Evolutionary conservation across 768 basidiomycete genomes (phyloP).

Genomic region (Dioszegia crocea): DNA sequence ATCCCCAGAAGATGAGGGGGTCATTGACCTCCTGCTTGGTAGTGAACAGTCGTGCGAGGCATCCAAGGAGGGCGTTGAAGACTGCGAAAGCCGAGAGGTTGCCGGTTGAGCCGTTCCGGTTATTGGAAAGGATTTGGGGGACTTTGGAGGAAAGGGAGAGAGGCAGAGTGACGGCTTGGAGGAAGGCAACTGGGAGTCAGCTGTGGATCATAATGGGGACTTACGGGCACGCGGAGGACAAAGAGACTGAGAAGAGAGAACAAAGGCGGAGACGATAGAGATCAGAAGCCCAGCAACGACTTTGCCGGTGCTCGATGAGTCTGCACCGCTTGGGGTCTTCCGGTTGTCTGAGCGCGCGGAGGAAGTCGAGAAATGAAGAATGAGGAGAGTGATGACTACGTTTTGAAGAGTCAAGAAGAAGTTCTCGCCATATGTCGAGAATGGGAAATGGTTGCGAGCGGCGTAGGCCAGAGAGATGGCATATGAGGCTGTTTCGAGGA

Average conservation of each 20-base stretch:
- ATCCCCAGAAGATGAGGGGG: constrained; percentile 71
- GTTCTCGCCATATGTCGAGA: constrained; percentile 97
- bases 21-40: constrained; percentile 87
- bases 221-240: constrained; percentile 41
- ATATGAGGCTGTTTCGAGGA: constrained; percentile 83
- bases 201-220: constrained; percentile 5
- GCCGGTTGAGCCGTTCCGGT: constrained; percentile 71
- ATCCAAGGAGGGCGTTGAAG: constrained; percentile 78
- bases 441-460: constrained; percentile 77
- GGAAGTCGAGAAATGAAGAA: constrained; percentile 58
- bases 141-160: constrained; percentile 87
- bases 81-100: constrained; percentile 93
- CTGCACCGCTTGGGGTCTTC: constrained; percentile 5
- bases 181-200: constrained; percentile 55
- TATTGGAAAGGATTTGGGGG: constrained; percentile 85
- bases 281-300: constrained; percentile 30
- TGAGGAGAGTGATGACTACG: constrained; percentile 79
- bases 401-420: constrained; percentile 88
- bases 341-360: constrained; percentile 8
- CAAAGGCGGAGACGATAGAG: constrained; percentile 21
- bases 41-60: constrained; percentile 87
- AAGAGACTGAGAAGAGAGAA: constrained; percentile 36
- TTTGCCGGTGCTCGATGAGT: constrained; percentile 19
- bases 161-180: constrained; percentile 83
- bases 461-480: constrained; percentile 86